phyloP scores from a whole-genome alignment of 225 moss, liverwort and hornwort genomes.

The Sphagnum tenellum region DNA sequence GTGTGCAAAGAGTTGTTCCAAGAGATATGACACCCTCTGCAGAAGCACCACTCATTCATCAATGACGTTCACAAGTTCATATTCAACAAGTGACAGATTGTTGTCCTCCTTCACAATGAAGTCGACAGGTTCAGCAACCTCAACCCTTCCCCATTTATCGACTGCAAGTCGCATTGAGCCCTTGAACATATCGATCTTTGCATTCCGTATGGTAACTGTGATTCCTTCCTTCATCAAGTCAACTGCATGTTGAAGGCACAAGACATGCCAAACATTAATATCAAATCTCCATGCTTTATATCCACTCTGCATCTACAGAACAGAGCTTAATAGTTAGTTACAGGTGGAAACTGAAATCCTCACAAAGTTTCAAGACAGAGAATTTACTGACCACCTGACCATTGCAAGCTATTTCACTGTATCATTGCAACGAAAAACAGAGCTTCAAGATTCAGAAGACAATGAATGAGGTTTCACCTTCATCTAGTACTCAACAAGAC shows the following conservation, averaged over 20 bases:
- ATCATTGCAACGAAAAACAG: no score
- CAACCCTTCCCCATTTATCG: constrained; percentile 98
- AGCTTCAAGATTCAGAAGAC: no score
- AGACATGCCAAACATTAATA: neutral
- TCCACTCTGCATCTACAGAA: neutral
- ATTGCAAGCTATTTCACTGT: no score
- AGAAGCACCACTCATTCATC: constrained; percentile 58
- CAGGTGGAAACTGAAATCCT: no score
- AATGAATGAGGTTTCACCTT: no score
- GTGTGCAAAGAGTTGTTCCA: constrained; percentile 30
- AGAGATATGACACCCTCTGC: constrained; percentile 26
- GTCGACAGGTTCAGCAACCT: constrained; percentile 64
- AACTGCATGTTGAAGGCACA: constrained; percentile 24
- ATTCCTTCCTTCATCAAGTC: constrained; percentile 97
- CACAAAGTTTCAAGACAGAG: no score
- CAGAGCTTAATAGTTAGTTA: no score
- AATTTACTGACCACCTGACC: no score
- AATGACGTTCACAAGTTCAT: constrained; percentile 97
- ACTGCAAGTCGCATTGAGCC: constrained; percentile 99
- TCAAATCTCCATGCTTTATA: neutral
- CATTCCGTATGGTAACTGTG: constrained; percentile 84
- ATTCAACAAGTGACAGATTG: constrained; percentile 93
- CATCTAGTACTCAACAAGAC: no score
- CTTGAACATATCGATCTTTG: constrained; percentile 99
- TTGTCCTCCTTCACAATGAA: constrained; percentile 95